Conservation (phyloP, 2,329 filamentous ascomycete genomes). For the Fusarium sp. region DNA sequence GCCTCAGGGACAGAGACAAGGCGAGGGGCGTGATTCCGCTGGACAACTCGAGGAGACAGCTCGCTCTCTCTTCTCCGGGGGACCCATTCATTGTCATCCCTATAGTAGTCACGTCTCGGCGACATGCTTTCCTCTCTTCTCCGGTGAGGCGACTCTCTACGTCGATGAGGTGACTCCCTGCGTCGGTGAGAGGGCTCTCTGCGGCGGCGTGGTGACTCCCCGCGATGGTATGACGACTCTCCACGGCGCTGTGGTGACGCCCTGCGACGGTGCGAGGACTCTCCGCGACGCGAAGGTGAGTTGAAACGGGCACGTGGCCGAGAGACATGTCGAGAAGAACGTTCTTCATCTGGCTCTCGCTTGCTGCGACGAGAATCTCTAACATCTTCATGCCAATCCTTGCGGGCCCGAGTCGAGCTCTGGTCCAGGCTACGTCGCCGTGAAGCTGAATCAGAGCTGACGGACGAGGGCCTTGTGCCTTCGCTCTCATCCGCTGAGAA, state of each 20-base stretch:
- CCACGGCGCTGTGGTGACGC: background rate
- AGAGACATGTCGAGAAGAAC: background rate
- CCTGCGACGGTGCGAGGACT: background rate
- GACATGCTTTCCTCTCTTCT: slow-evolving; percentile 8
- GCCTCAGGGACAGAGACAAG: slow-evolving; percentile 25
- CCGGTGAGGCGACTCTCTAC: background rate
- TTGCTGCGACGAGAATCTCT: slow-evolving; percentile 2
- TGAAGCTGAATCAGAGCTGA: slow-evolving; percentile 15
- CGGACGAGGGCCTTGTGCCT: slow-evolving; percentile 26
- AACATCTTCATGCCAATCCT: slow-evolving; percentile 7
- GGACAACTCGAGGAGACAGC: slow-evolving; percentile 31
- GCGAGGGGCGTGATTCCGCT: slow-evolving; percentile 22
- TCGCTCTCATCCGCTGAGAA: slow-evolving; percentile 27
- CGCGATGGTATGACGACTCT: background rate
- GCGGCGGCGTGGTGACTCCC: background rate
- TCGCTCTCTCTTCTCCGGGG: slow-evolving; percentile 8
- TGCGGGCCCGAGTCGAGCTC: slow-evolving; percentile 11
- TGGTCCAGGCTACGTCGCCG: slow-evolving; percentile 9
- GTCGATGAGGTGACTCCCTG: background rate
- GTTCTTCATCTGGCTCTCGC: slow-evolving; percentile 4
- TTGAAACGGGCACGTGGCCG: slow-evolving; percentile 20
- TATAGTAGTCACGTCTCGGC: slow-evolving; percentile 12
- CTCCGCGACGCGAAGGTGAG: slow-evolving; percentile 4
- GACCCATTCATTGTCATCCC: slow-evolving; percentile 13
- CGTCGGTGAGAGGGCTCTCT: background rate